A percentile compares a stretch with the other conserved stretches of the same genome.
phyloP scores from a whole-genome alignment of 371 early-diverging fungal genomes.

The Rhizopus arrhizus region DNA sequence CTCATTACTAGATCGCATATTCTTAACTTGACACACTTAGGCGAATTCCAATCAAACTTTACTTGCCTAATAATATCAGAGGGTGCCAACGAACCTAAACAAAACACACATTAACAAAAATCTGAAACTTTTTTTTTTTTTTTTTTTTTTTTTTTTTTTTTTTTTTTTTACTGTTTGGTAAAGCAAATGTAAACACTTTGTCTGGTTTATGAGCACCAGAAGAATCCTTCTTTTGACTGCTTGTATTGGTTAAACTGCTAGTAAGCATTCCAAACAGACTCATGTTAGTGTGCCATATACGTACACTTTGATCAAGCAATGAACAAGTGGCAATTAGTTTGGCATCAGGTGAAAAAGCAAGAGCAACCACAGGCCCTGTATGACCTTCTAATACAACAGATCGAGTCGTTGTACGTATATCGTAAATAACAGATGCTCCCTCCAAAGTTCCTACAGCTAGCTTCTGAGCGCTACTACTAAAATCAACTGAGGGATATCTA shows the following conservation, averaged over 20 bases:
- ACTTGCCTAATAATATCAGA: conserved; percentile 57
- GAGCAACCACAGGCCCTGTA: conserved; percentile 62
- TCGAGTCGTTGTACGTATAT: conserved; percentile 84
- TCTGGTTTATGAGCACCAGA: conserved; percentile 56
- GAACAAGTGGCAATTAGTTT: conserved; percentile 79
- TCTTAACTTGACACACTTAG: conserved; percentile 63
- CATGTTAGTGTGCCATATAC: conserved; percentile 75
- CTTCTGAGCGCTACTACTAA: conserved; percentile 77
- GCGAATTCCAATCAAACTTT: conserved; percentile 71
- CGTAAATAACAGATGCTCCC: conserved; percentile 79
- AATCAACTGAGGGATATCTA: conserved; percentile 72
- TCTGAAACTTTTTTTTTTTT: conserved; percentile 11
- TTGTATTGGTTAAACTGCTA: conserved; percentile 46
- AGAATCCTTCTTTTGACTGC: conserved; percentile 16
- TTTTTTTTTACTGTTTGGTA: conserved; percentile 49
- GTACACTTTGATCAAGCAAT: conserved; percentile 67
- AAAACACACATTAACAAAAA: conserved; percentile 10
- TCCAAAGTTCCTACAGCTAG: conserved; percentile 80
- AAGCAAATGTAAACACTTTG: conserved; percentile 67
- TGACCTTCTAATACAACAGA: conserved; percentile 79
- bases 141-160: conserved; percentile 36
- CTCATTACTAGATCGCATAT: conserved; percentile 62
- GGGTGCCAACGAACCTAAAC: conserved; percentile 34
- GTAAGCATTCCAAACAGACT: conserved; percentile 76
- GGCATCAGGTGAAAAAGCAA: conserved; percentile 82